Evolutionary conservation across 139 green algal species (phyloP), one percentile per base, ranked within the genome.

Genomic region (Mesotaenium endlicherianum): DNA sequence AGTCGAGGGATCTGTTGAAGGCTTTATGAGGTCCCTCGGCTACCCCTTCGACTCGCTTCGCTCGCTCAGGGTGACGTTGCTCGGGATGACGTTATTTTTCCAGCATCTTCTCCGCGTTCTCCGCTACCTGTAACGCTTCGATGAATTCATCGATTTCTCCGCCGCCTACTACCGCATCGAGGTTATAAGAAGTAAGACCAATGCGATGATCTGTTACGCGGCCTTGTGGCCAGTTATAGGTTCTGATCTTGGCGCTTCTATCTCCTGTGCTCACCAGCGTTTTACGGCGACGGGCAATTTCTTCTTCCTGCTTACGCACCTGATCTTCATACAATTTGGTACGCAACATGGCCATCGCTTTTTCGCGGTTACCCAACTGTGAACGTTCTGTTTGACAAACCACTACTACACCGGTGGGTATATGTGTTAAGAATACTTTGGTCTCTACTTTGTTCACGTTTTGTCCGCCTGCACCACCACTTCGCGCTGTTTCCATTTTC

Each of bases 151-250:
- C 71, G 31, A 80, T n/a, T n/a, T n/a, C 42, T 16, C 41, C 71
- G 17, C 42, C 71, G 17, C 8, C 42, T 8, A 80, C 5, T 16
- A 80, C 43, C 31, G 59, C 42, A 34, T 80, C 71, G 8, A 80
- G 14, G 5, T 2, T 42, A 59, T 80, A 57, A 16, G 60, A 34
- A 16, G 71, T 80, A 3, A 80, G 42, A 34, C n/a, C n/a, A 3
- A 57, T 44, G 16, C 71, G 45, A 75, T 94, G 92, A 64, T 94
- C 92, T 5, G 90, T 94, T 3, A 93, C 81, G 5, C 92, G 82
- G 0, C 89, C 89, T 81, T 94, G 86, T 49, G 74, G 34, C 81
- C 92, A 98, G 89, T 98, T 98, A 89, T 98, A 98, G 1, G 95
- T 98, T 30, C 71, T 60, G 14, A 80, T 80, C 2, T 41, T 16